These are phyloP conservation scores for Chytriomyces sp. DNA, from an alignment of 192 early-diverging fungal genomes.

Conservation along the genomic window DNA sequence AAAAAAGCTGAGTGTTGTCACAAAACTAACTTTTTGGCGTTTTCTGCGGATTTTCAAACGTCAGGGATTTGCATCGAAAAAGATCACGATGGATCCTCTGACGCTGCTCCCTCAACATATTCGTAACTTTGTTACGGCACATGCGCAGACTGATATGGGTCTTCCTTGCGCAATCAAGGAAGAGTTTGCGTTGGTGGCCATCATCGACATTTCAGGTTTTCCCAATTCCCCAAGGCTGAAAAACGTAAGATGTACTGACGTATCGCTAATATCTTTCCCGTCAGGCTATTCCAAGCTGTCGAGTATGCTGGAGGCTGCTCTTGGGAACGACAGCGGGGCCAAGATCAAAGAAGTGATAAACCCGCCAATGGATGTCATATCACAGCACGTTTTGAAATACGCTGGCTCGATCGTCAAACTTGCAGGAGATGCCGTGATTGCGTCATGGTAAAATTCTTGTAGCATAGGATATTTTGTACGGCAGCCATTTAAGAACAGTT, in stretches of 20 bases:
- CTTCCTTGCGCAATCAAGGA: no score
- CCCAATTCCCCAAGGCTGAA: neutral
- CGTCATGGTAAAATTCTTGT: neutral
- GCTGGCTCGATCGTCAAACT: slow-evolving; percentile 35
- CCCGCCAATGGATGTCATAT: slow-evolving; percentile 29
- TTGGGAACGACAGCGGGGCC: slow-evolving; percentile 18
- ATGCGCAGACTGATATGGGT: neutral
- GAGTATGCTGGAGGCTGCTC: neutral
- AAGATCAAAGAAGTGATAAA: slow-evolving; percentile 35
- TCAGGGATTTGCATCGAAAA: no score
- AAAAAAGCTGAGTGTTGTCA: no score
- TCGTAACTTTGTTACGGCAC: neutral
- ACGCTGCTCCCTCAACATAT: slow-evolving; percentile 15
- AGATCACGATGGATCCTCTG: slow-evolving; percentile 9
- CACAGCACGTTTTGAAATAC: slow-evolving; percentile 1
- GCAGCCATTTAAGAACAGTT: no score
- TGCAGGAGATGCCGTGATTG: slow-evolving; percentile 33
- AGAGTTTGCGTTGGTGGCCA: slow-evolving; percentile 12
- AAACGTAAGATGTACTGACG: neutral
- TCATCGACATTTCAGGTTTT: slow-evolving; percentile 33
- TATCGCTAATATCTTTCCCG: neutral
- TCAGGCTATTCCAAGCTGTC: slow-evolving; percentile 29
- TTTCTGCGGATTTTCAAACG: no score
- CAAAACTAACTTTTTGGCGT: no score
- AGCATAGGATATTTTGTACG: no score